Evolutionary conservation across 176 grass and related monocot genomes (phyloP).

Genomic region (barley (Hordeum vulgare)): DNA sequence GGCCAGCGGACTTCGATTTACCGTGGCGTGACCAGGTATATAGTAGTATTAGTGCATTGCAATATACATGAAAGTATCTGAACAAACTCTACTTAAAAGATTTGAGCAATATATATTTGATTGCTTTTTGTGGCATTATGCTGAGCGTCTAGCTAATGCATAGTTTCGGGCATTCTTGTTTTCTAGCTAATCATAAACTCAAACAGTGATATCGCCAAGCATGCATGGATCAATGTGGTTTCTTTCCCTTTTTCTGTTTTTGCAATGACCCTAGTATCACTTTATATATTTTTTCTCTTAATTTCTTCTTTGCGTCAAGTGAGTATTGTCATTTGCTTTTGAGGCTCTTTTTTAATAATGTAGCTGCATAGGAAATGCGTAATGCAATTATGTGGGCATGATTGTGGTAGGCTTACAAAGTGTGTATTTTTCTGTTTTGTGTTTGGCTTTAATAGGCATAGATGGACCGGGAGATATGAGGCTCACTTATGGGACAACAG

Average conservation of each 20-base stretch:
- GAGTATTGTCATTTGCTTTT: not conserved
- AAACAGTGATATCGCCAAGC: not conserved
- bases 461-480: slow-evolving; percentile 97
- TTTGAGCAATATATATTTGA: too few species aligned
- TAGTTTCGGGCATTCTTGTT: not conserved
- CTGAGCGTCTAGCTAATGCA: not conserved
- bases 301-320: not conserved
- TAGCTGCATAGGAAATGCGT: not conserved
- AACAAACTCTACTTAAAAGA: not conserved
- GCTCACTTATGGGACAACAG: slow-evolving; percentile 99
- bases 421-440: not conserved
- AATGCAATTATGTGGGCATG: slow-evolving; percentile 7
- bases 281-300: not conserved
- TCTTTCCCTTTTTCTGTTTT: not conserved
- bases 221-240: not conserved
- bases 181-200: not conserved
- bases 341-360: not conserved
- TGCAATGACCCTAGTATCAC: not conserved
- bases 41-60: not conserved
- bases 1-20: slow-evolving; percentile 97
- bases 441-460: slow-evolving; percentile 61
- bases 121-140: not conserved
- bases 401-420: slow-evolving; percentile 4
- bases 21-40: slow-evolving; percentile 82
- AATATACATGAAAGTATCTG: not conserved